A percentile compares a stretch with the other conserved stretches of the same genome.
These are phyloP conservation scores for Monosporascus sp. DNA, from an alignment of 2,329 filamentous ascomycete genomes.

Conservation along the genomic window DNA sequence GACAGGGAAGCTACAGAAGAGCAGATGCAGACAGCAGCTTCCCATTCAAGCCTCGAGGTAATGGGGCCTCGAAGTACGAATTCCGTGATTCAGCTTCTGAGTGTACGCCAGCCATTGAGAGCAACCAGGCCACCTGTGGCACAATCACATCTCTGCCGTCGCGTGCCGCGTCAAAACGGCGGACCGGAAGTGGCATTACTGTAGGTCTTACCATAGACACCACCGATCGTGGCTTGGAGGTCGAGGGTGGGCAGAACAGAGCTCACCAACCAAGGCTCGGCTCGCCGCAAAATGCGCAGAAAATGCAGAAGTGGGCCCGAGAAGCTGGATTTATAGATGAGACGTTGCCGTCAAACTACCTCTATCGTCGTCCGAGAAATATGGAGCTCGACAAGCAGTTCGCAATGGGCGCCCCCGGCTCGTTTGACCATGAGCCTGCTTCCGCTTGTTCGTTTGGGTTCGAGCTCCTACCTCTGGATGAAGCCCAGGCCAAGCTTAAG, in stretches of 20 bases:
- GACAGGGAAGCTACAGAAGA: slow-evolving; percentile 3
- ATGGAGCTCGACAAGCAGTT: slow-evolving; percentile 4
- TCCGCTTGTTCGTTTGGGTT: slow-evolving; percentile 19
- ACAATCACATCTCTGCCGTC: slow-evolving; percentile 1
- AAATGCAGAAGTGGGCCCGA: too few species aligned
- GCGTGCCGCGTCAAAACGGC: background rate
- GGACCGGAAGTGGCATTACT: background rate
- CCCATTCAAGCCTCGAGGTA: slow-evolving; percentile 8
- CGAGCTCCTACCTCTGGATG: slow-evolving; percentile 19
- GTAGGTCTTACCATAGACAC: background rate
- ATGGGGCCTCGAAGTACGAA: slow-evolving; percentile 18
- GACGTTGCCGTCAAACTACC: slow-evolving; percentile 5
- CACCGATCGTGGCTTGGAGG: background rate
- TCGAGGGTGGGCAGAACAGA: too few species aligned
- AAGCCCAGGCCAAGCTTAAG: slow-evolving; percentile 18
- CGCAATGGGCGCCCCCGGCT: slow-evolving; percentile 2
- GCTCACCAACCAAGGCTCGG: too few species aligned
- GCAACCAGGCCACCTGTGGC: slow-evolving; percentile 9
- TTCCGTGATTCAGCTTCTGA: slow-evolving; percentile 25
- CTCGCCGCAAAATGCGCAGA: too few species aligned
- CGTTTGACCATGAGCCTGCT: slow-evolving; percentile 7
- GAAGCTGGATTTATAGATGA: slow-evolving; percentile 2
- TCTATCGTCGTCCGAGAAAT: background rate
- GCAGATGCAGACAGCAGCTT: slow-evolving; percentile 10
- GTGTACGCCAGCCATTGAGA: slow-evolving; percentile 10